Percentiles rank a stretch among this genome's conserved stretches.
These are phyloP conservation scores for Agaricus sinodeliciosus DNA, from an alignment of 768 basidiomycete species.

Conservation along the genomic window DNA sequence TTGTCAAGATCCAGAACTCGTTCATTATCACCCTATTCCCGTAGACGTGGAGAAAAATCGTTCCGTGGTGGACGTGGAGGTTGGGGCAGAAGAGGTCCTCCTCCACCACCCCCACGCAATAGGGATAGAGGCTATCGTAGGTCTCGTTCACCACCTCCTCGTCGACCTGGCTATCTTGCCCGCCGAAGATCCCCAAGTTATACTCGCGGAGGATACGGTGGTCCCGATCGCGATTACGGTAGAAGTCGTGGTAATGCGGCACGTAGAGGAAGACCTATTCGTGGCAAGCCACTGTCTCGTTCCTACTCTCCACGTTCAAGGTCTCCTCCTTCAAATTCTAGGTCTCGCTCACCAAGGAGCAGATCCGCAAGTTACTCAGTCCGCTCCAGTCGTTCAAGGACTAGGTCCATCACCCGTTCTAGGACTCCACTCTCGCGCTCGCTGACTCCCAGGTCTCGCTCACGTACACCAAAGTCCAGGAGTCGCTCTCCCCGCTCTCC, in stretches of 20 bases:
- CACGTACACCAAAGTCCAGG: constrained; percentile 25
- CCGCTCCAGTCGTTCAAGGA: constrained; percentile 66
- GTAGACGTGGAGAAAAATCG: constrained; percentile 23
- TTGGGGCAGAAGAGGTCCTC: constrained; percentile 35
- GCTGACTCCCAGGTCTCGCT: constrained; percentile 52
- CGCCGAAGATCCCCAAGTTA: constrained; percentile 81
- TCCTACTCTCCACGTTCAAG: constrained; percentile 1
- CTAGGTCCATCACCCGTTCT: constrained; percentile 48
- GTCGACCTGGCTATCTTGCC: constrained; percentile 34
- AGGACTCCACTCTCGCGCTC: constrained; percentile 45
- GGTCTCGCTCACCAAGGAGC: constrained; percentile 26
- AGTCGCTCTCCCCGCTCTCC: constrained; percentile 51
- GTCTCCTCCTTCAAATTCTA: background rate
- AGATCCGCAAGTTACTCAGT: constrained; percentile 71
- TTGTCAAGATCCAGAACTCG: constrained; percentile 10
- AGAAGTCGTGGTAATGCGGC: background rate
- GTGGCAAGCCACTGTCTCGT: constrained; percentile 1
- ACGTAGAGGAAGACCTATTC: background rate
- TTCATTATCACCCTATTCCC: constrained; percentile 18
- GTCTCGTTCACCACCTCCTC: constrained; percentile 42
- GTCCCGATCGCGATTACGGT: constrained; percentile 25
- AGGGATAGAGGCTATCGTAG: constrained; percentile 38
- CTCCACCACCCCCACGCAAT: constrained; percentile 35
- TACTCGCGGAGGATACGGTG: constrained; percentile 63
- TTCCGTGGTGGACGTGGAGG: constrained; percentile 36